Percentiles rank a stretch among this genome's conserved stretches.
These are phyloP conservation scores for Teunomyces funiuensis DNA, from an alignment of 805 yeast species.

Conservation along the genomic window DNA sequence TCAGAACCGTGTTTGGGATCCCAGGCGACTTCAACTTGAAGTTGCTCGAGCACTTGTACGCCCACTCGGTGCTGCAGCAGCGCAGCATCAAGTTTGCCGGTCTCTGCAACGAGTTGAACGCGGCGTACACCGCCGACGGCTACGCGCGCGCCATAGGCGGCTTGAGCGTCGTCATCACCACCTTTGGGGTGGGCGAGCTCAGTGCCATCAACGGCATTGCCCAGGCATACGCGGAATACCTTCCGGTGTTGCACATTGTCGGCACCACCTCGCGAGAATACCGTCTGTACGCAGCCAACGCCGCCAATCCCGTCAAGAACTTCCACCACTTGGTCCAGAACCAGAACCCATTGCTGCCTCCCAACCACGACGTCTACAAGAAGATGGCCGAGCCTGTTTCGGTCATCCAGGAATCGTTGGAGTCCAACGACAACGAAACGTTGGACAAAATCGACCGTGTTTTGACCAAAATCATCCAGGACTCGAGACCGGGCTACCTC, in stretches of 20 bases:
- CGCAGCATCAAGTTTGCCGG: slow-evolving; percentile 66
- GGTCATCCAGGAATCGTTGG: slow-evolving; percentile 46
- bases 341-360: slow-evolving; percentile 45
- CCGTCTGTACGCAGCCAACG: slow-evolving; percentile 19
- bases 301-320: slow-evolving; percentile 18
- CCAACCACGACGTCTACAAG: slow-evolving; percentile 68
- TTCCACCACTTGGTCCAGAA: slow-evolving; percentile 63
- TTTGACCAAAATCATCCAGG: slow-evolving; percentile 50
- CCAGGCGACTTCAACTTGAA: slow-evolving; percentile 77
- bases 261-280: slow-evolving; percentile 52
- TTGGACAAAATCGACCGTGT: slow-evolving; percentile 64
- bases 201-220: slow-evolving; percentile 80
- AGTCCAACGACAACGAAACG: slow-evolving; percentile 17
- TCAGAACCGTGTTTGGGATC: slow-evolving; percentile 63
- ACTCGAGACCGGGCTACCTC: slow-evolving; percentile 79
- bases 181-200: slow-evolving; percentile 89
- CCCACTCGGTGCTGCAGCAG: slow-evolving; percentile 35
- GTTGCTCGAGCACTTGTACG: slow-evolving; percentile 66
- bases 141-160: slow-evolving; percentile 68
- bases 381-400: slow-evolving; percentile 59
- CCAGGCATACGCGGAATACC: slow-evolving; percentile 80
- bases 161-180: slow-evolving; percentile 61
- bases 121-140: slow-evolving; percentile 91
- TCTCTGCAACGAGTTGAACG: slow-evolving; percentile 83
- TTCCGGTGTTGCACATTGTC: slow-evolving; percentile 80